Base-by-base conservation (phyloP, 768 basidiomycete species). In the Boletales sp. region DNA sequence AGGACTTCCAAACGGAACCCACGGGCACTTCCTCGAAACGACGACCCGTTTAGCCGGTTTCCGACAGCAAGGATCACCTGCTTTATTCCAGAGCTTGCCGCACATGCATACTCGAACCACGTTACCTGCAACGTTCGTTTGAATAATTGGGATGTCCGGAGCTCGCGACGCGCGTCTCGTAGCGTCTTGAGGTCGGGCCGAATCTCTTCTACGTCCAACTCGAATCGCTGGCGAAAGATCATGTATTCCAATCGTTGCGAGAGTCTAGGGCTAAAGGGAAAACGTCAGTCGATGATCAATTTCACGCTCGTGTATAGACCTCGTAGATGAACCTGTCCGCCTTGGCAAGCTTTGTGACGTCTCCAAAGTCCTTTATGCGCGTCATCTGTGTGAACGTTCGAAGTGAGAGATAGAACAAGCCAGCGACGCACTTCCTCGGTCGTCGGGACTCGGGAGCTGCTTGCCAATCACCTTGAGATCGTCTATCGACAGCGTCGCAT, bases 1-100 rank as follows among this genome's bases (percentile, higher is more conserved):
- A 97, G 68, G 0, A 87, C 82, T 48, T 90, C 87, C 21, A 97
- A 71, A 57, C 85, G 87, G 70, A 97, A 95, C 2, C 94, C 94
- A 5, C 71, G 73, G 13, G 94, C 94, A 32, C 81, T 79, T 15
- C 94, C 94, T 35, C 93, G 82, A 67, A 90, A 94, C 0, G 81
- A 86, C 2, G 87, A 84, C 1, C 77, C 79, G 64, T 97, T 96
- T 55, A 97, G 67, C 0, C 78, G 78, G 59, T 97, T 97, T 0
- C 94, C 94, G 15, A 95, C 73, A 2, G 75, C 69, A 3, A 96
- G 74, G 0, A 95, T 80, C 45, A 80, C 79, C 86, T 92, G 53
- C 25, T 28, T 6, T 28, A 2, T 28, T 7, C 5, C 25, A 28
- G 25, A 28, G 7, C 4, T 36, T 33, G 15, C 11, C 28, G 11